phyloP scores from a whole-genome alignment of 2,329 filamentous ascomycete genomes.

The Fusarium sp. region DNA sequence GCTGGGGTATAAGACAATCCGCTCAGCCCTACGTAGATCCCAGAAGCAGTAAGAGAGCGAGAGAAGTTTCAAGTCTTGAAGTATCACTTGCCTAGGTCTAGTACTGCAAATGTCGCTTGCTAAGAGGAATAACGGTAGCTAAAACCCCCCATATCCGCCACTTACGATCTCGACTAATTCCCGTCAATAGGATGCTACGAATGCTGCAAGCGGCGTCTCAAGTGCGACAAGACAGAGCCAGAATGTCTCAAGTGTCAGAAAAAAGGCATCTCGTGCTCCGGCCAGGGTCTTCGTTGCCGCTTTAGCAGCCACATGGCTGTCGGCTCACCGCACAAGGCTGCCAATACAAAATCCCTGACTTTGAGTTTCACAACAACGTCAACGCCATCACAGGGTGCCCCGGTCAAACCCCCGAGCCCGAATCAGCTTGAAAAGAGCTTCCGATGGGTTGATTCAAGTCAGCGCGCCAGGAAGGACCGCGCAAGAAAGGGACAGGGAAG shows the following conservation, averaged over 20 bases:
- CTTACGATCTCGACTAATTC: neutral
- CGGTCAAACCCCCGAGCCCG: constrained; percentile 1
- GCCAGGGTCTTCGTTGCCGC: constrained; percentile 55
- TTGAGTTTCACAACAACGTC: constrained; percentile 13
- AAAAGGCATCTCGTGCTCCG: constrained; percentile 58
- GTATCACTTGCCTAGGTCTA: neutral
- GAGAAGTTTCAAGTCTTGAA: neutral
- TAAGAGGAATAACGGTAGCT: constrained; percentile 49
- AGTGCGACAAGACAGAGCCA: constrained; percentile 58
- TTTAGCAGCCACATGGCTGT: constrained; percentile 54
- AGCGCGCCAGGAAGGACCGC: constrained; percentile 22
- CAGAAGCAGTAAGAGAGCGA: constrained; percentile 12
- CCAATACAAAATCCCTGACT: neutral
- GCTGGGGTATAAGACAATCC: constrained; percentile 2
- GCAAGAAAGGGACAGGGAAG: neutral
- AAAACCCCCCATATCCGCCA: neutral
- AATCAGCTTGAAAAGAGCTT: constrained; percentile 17
- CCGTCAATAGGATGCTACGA: constrained; percentile 54
- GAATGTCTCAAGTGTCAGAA: constrained; percentile 59
- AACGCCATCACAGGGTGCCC: neutral
- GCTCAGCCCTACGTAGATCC: neutral
- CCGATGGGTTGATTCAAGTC: constrained; percentile 38
- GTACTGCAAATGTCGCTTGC: constrained; percentile 47
- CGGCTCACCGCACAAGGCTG: neutral
- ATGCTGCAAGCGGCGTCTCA: constrained; percentile 57